Conservation (phyloP, 768 basidiomycete species). For the Psilocybe subaeruginosa region DNA sequence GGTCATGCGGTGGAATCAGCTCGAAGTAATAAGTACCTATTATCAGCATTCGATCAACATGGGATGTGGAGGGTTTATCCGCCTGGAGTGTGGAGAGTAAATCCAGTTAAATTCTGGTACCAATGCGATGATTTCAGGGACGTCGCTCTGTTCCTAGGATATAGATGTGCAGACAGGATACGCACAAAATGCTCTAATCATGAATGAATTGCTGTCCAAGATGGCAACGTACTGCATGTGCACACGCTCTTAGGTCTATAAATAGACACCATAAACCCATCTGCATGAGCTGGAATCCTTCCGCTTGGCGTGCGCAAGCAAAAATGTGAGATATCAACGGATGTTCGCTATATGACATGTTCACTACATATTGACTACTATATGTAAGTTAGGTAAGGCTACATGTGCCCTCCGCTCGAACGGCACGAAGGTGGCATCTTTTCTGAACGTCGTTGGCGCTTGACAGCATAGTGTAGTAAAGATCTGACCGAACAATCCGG, state of each 20-base stretch:
- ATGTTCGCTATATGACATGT: background rate
- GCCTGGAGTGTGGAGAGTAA: background rate
- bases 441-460: background rate
- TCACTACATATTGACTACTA: background rate
- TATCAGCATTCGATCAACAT: background rate
- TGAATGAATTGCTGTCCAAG: background rate
- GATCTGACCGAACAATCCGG: conserved; percentile 7
- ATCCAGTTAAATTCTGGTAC: background rate
- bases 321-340: background rate
- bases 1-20: background rate
- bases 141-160: background rate
- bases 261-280: background rate
- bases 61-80: background rate
- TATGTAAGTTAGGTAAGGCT: background rate
- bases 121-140: background rate
- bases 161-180: background rate
- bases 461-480: background rate
- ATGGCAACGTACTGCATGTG: background rate
- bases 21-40: background rate
- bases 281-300: background rate
- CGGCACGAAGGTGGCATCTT: conserved; percentile 1
- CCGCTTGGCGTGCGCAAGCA: background rate
- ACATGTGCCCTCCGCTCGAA: background rate
- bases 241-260: background rate
- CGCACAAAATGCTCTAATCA: background rate